phyloP scores from a whole-genome alignment of 352 stramenopile species.

The Phytopythium sindhum region DNA sequence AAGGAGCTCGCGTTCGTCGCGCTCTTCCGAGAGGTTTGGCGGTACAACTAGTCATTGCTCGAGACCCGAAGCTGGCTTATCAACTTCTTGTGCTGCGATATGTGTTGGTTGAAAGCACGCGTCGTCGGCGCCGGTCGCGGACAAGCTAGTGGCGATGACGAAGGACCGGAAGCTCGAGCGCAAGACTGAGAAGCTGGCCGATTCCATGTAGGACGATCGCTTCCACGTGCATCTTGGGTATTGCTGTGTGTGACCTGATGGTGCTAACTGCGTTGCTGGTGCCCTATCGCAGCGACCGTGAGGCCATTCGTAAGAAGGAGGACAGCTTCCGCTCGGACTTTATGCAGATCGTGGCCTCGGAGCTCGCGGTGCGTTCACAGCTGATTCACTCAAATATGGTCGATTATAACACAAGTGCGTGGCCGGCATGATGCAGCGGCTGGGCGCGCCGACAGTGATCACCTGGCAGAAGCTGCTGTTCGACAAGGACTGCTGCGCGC shows the following conservation, averaged over 20 bases:
- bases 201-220: slow-evolving; percentile 9
- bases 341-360: slow-evolving; percentile 44
- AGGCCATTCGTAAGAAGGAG: slow-evolving; percentile 42
- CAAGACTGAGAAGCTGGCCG: slow-evolving; percentile 46
- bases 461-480: slow-evolving; percentile 69
- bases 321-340: slow-evolving; percentile 55
- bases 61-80: not conserved
- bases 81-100: too few species aligned
- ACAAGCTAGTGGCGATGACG: slow-evolving; percentile 26
- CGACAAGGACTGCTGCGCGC: slow-evolving; percentile 56
- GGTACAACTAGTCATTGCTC: not conserved
- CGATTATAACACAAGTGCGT: not conserved
- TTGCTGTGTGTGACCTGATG: too few species aligned
- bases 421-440: slow-evolving; percentile 18
- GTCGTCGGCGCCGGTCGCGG: slow-evolving; percentile 32
- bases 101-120: slow-evolving; percentile 25
- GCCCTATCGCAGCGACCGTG: slow-evolving; percentile 29
- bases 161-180: slow-evolving; percentile 42
- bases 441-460: slow-evolving; percentile 48
- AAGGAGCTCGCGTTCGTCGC: slow-evolving; percentile 42
- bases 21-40: slow-evolving; percentile 45
- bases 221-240: not conserved
- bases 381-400: not conserved
- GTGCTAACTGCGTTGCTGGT: not conserved
- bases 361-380: slow-evolving; percentile 36